Evolutionary conservation across 179 eudicot genomes (phyloP).

Genomic region (Spergularia azorica): DNA sequence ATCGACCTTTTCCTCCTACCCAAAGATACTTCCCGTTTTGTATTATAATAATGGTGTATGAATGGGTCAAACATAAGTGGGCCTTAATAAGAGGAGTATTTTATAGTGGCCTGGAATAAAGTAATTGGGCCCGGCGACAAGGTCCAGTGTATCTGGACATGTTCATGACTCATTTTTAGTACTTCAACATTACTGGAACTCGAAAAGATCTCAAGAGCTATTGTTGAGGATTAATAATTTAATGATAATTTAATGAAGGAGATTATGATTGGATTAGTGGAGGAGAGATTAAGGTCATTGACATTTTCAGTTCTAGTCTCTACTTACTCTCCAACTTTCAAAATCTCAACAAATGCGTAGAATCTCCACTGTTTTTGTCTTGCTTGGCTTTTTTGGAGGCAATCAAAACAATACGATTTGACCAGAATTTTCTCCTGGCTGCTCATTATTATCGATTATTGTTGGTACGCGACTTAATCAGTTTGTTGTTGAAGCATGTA

Average conservation of each 20-base stretch:
- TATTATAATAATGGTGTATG: too few species aligned
- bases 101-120: too few species aligned
- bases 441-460: neutral
- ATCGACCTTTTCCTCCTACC: too few species aligned
- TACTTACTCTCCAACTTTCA: neutral
- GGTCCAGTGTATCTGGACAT: neutral
- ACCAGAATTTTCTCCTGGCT: slow-evolving; percentile 16
- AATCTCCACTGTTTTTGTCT: slow-evolving; percentile 5
- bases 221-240: neutral
- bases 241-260: neutral
- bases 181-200: neutral
- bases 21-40: too few species aligned
- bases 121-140: neutral
- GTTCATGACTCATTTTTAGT: too few species aligned
- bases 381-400: neutral
- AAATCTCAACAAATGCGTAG: neutral
- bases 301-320: neutral
- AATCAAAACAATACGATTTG: neutral
- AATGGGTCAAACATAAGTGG: too few species aligned
- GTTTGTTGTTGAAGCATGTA: too few species aligned
- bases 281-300: neutral
- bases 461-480: too few species aligned
- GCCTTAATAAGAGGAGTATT: too few species aligned
- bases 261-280: neutral
- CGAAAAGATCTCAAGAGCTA: neutral